Evolutionary conservation across 768 basidiomycete genomes (phyloP), one percentile per base, ranked within the genome.

Genomic region (Lactarius tabidus): DNA sequence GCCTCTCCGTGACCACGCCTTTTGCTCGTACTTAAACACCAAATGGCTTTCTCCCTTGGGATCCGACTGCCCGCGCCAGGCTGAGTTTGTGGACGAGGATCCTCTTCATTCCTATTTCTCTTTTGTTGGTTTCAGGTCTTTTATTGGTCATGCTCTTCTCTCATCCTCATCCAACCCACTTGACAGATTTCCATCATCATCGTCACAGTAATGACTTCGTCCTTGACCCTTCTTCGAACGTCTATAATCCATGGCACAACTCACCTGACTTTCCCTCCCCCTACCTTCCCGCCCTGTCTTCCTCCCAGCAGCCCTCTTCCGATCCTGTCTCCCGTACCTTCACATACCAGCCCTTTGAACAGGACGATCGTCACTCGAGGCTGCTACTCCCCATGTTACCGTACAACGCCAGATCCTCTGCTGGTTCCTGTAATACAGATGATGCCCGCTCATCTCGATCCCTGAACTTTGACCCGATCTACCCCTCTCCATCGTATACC

Each of bases 11-110:
- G 23, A 28, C 60, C 65, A 66, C 60, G 64, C 64, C 59, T 54
- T 53, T 57, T 51, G 14, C 41, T 66, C 51, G 61, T 66, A 66
- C 65, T 66, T 66, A 66, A 66, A 66, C 65, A 54, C 65, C 65
- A n/a, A 66, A 66, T 66, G 60, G 65, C 65, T 59, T 66, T 41
- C 65, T 66, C 60, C 36, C 61, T 62, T 58, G 38, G 65, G 61
- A 48, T 18, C 29, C 59, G 33, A 57, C 64, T 60, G 55, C 59
- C 51, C 57, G 43, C 35, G 58, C 41, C 58, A 58, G 43, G 58
- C 63, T 59, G 39, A 64, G 43, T 55, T 38, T 18, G 63, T 57
- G 29, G 14, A 29, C 65, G 65, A 66, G 60, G 65, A 66, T 66
- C 65, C 55, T 56, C 53, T 53, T 65, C 41, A 41, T 48, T 55